phyloP scores from a whole-genome alignment of 805 yeast genomes.

The Scheffersomyces spartinae region DNA sequence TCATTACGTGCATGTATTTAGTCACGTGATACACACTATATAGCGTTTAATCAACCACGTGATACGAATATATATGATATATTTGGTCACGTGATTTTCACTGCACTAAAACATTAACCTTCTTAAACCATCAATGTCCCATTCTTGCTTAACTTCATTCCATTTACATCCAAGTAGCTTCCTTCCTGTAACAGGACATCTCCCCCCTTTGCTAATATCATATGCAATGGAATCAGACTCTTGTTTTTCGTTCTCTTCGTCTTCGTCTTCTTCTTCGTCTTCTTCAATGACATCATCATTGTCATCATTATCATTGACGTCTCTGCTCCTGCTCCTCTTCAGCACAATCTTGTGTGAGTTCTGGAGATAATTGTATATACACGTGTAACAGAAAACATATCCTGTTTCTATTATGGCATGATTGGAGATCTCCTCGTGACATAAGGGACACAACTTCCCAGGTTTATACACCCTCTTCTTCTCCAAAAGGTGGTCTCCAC shows the following conservation, averaged over 20 bases:
- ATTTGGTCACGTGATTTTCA: no score
- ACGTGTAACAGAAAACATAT: slow-evolving; percentile 77
- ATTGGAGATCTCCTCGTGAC: slow-evolving; percentile 51
- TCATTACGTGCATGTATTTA: no score
- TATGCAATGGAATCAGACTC: slow-evolving; percentile 4
- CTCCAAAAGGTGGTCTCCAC: no score
- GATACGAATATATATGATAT: no score
- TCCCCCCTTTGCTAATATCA: slow-evolving; percentile 42
- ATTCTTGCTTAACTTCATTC: slow-evolving; percentile 42
- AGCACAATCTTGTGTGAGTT: slow-evolving; percentile 28
- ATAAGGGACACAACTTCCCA: slow-evolving; percentile 51
- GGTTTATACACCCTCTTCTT: slow-evolving; percentile 14
- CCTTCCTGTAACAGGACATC: slow-evolving; percentile 78
- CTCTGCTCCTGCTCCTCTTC: slow-evolving; percentile 6
- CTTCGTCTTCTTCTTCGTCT: slow-evolving; percentile 8
- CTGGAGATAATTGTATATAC: slow-evolving; percentile 58
- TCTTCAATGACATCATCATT: slow-evolving; percentile 9
- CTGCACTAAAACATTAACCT: slow-evolving; percentile 56
- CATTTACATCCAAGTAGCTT: slow-evolving; percentile 61
- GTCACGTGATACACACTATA: no score
- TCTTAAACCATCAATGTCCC: slow-evolving; percentile 70
- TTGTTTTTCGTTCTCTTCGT: slow-evolving; percentile 5
- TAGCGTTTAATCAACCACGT: no score
- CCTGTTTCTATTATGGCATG: slow-evolving; percentile 92
- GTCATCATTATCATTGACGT: slow-evolving; percentile 4